Evolutionary conservation across 768 basidiomycete species (phyloP).

Genomic region (Kwoniella dendrophila): DNA sequence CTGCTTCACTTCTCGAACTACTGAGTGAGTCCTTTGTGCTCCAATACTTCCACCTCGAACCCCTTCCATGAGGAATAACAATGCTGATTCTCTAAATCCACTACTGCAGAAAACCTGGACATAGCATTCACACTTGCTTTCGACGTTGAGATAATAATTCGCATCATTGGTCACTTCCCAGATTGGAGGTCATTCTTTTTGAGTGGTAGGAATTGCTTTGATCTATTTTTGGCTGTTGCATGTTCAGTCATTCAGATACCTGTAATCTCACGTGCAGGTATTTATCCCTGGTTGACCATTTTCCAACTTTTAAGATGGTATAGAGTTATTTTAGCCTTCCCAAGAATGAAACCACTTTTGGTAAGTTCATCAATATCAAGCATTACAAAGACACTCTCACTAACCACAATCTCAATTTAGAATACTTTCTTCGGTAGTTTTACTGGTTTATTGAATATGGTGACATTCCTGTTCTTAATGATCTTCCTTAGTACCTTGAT

Average conservation of each 20-base stretch:
- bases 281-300: conserved; percentile 87
- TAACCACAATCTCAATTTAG: conserved; percentile 46
- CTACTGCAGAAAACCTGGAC: conserved; percentile 66
- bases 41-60: conserved; percentile 50
- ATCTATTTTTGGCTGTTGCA: conserved; percentile 72
- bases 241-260: conserved; percentile 85
- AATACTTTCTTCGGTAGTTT: conserved; percentile 88
- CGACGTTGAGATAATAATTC: conserved; percentile 80
- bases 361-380: conserved; percentile 58
- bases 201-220: conserved; percentile 68
- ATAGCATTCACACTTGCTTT: conserved; percentile 78
- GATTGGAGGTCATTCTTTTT: conserved; percentile 78
- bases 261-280: conserved; percentile 63
- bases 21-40: conserved; percentile 32
- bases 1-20: conserved; percentile 23
- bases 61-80: neutral
- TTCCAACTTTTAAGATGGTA: conserved; percentile 88
- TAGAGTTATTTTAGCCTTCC: conserved; percentile 84
- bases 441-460: conserved; percentile 88
- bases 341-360: conserved; percentile 83
- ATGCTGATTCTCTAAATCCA: neutral
- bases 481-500: conserved; percentile 84
- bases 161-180: conserved; percentile 71
- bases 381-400: neutral
- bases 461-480: conserved; percentile 81